Evolutionary conservation across 352 stramenopile species (phyloP).

Genomic region (Elongisporangium undulatum): DNA sequence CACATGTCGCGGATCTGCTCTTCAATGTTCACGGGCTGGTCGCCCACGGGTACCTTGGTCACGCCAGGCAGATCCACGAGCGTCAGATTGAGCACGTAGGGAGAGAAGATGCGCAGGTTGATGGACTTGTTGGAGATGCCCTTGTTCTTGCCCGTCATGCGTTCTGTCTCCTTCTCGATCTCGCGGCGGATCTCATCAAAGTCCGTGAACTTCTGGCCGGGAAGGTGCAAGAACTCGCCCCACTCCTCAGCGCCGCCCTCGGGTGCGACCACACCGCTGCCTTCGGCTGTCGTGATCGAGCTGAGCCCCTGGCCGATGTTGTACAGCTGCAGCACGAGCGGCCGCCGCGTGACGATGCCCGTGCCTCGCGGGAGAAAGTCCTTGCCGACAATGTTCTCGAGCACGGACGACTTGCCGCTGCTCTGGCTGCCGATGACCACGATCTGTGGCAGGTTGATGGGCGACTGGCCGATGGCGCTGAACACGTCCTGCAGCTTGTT

Average conservation of each 20-base stretch:
- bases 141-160: conserved; percentile 95
- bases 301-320: conserved; percentile 51
- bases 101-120: conserved; percentile 98
- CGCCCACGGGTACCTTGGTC: conserved; percentile 96
- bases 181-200: conserved; percentile 97
- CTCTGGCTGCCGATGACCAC: conserved; percentile 97
- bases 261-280: conserved; percentile 8
- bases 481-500: conserved; percentile 99
- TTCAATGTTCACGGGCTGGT: conserved; percentile 99
- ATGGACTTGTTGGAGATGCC: conserved; percentile 98
- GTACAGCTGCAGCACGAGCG: conserved; percentile 98
- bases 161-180: conserved; percentile 98
- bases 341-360: conserved; percentile 98
- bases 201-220: conserved; percentile 94
- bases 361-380: conserved; percentile 96
- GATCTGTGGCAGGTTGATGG: conserved; percentile 97
- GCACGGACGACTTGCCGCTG: conserved; percentile 94
- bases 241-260: conserved; percentile 81
- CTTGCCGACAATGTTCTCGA: conserved; percentile 94
- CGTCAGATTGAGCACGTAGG: conserved; percentile 97
- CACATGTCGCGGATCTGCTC: conserved; percentile 99
- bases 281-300: not conserved
- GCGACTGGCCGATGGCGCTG: conserved; percentile 92
- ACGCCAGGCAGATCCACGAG: conserved; percentile 99
- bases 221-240: conserved; percentile 98